Evolutionary conservation across 1,284 basidiomycete genomes (phyloP), one percentile per base, ranked within the genome.

Genomic region (Rhodotorula glutinis): DNA sequence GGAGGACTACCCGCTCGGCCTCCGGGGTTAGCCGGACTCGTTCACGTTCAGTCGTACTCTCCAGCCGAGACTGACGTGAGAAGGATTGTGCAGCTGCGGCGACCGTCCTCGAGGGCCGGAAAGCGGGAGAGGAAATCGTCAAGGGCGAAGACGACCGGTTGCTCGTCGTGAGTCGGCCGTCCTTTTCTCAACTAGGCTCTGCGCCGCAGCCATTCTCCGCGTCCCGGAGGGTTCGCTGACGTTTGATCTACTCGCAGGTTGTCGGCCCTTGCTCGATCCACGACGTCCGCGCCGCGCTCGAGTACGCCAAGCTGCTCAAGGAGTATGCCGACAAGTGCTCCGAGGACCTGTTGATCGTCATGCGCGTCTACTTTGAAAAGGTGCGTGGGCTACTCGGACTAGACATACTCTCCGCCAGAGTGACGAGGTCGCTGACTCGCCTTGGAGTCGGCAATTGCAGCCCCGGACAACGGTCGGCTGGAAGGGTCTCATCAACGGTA

Each of bases 341-440:
- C 77, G 87, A 90, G 17, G 95, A 98, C 76, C 84, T 98, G 47
- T 85, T 90, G 79, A 97, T 98, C 77, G 84, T 98, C 75, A 98
- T 98, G 94, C 67, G 92, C 53, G 92, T 94, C 73, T 96, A 96
- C 82, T 96, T 95, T 77, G 92, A 95, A 77, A 95, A 95, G 81
- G 51, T 67, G 27, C 23, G 54, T 30, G 14, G 21, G 13, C 9
- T 25, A 3, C n/a, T 27, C n/a, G 49, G n/a, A 17, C n/a, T 27
- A 7, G 23, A 21, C 0, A 7, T 13, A 4, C 21, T 4, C 27
- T 29, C 16, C 0, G 4, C 43, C 25, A 21, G 52, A 38, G 33
- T 11, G 33, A 38, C 33, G 33, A n/a, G n/a, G 33, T 11, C 33
- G 33, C 41, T 51, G 16, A 40, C 33, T 19, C 14, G 19, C 23